phyloP scores from a whole-genome alignment of 371 early-diverging fungal species.

The Mortierella sp. region DNA sequence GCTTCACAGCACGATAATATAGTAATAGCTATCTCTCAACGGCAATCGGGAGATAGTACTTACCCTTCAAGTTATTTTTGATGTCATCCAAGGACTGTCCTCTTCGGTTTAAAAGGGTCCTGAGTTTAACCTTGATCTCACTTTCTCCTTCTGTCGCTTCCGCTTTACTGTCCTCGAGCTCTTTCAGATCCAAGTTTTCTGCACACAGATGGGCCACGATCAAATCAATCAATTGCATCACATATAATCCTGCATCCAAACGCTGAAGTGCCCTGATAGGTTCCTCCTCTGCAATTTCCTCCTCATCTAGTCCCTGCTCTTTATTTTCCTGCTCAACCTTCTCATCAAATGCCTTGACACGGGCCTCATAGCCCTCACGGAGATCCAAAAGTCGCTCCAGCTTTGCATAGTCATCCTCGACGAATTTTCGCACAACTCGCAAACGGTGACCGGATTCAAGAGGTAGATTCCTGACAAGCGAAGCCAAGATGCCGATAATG shows the following conservation, averaged over 20 bases:
- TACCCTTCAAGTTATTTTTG: constrained; percentile 40
- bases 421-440: constrained; percentile 88
- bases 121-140: constrained; percentile 30
- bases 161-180: constrained; percentile 2
- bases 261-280: constrained; percentile 68
- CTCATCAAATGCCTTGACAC: constrained; percentile 65
- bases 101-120: constrained; percentile 43
- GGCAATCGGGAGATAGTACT: not conserved
- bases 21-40: too few relatives aligned
- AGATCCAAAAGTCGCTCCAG: constrained; percentile 84
- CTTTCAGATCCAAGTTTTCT: constrained; percentile 58
- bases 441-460: constrained; percentile 72
- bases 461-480: constrained; percentile 74
- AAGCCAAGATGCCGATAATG: constrained; percentile 83
- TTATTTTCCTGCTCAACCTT: constrained; percentile 63
- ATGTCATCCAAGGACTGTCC: constrained; percentile 53
- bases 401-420: constrained; percentile 83
- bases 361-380: constrained; percentile 74
- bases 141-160: constrained; percentile 17
- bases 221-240: constrained; percentile 82
- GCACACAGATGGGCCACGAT: constrained; percentile 73
- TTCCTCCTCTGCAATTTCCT: constrained; percentile 72
- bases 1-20: not conserved
- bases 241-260: constrained; percentile 86
- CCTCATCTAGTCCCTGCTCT: constrained; percentile 65